These are phyloP conservation scores for Euphorbia tirucalli DNA, from an alignment of 345 rosid genomes.

Conservation along the genomic window DNA sequence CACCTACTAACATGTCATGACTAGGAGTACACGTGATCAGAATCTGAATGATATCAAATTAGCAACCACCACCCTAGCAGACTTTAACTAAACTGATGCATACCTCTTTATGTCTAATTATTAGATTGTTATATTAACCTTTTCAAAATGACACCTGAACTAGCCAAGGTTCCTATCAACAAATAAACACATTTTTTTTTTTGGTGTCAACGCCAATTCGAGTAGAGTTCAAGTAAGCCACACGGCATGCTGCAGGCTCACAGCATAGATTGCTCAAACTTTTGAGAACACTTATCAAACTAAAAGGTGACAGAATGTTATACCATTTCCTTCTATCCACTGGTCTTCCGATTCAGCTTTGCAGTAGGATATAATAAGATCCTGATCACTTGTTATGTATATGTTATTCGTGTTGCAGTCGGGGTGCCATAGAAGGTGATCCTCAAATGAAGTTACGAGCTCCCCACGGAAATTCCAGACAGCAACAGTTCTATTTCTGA, in stretches of 20 bases:
- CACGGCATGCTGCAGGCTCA: background rate
- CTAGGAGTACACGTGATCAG: background rate
- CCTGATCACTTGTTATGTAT: conserved; percentile 95
- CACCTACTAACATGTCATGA: background rate
- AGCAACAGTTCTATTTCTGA: conserved; percentile 78
- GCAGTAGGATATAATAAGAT: conserved; percentile 96
- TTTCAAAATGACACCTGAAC: background rate
- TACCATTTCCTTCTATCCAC: conserved; percentile 89
- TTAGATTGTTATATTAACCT: background rate
- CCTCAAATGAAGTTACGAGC: conserved; percentile 96
- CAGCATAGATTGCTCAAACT: background rate
- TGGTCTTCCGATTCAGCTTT: conserved; percentile 90
- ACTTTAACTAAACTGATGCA: background rate
- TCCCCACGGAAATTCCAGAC: conserved; percentile 98
- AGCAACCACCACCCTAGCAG: background rate
- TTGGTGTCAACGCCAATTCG: background rate
- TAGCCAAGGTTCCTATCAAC: background rate
- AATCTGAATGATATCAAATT: background rate
- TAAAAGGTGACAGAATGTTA: conserved; percentile 4
- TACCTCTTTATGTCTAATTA: background rate
- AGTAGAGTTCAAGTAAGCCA: background rate
- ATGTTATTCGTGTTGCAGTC: conserved; percentile 97
- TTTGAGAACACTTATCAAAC: background rate
- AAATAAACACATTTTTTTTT: background rate
- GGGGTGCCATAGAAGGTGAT: conserved; percentile 92